Base-by-base conservation (phyloP, 371 early-diverging fungal species). In the Massospora cicadina region DNA sequence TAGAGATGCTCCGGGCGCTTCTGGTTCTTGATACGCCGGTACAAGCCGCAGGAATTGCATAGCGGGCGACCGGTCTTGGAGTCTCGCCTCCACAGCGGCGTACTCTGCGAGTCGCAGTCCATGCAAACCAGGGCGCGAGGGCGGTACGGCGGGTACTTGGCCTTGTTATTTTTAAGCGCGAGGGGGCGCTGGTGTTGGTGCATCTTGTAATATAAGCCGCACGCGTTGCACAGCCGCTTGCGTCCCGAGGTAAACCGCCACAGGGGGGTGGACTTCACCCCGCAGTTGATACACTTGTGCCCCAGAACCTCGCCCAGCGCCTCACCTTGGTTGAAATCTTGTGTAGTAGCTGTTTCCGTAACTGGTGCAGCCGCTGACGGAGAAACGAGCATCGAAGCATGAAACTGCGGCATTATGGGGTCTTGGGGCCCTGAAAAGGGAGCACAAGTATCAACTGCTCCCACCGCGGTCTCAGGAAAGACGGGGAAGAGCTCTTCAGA, bases 41-140 rank as follows among this genome's bases (percentile, higher is more conserved):
- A 98, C 31, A 98, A 75, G 0, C 96, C 97, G 68, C 98, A 98
- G 21, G 98, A 95, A 74, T 97, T 98, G 77, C 98, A 98, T 21
- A 96, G 75, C 1, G 85, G 70, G 61, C 88, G 76, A 28, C 80
- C 81, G 25, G 88, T 87, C 17, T 62, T 43, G 2, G 17, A 30
- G 31, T 54, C 55, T 58, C 95, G 75, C 33, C 99, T 79, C 99
- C 99, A 99, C 17, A 96, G 80, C 0, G 98, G 95, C 1, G 99
- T 97, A 2, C 78, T 79, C 0, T 87, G 89, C 2, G 91, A 86
- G 2, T 79, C 79, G 71, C 98, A 98, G 75, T 98, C 95, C 65
- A 77, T 75, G 70, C 95, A 95, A 2, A 54, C 56, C 26, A 64
- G 25, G 31, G 62, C 31, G n/a, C 62, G 31, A 2, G 62, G 62